Base-by-base conservation (phyloP, 2,329 filamentous ascomycete genomes). In the Sporothrix curviconia region DNA sequence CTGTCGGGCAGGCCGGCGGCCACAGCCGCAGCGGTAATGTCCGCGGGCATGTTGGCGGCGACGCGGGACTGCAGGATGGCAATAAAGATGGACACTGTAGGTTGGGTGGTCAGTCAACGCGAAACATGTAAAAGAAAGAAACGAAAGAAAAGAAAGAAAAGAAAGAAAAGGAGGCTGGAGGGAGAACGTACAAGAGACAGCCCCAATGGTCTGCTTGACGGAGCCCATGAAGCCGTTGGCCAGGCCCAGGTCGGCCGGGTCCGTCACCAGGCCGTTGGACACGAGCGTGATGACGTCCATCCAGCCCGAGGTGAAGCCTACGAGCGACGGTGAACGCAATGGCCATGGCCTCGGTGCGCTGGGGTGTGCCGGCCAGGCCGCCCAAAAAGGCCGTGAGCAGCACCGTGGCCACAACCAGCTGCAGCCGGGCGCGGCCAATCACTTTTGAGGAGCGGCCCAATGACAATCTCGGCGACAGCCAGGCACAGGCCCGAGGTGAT, bases 221-320 rank as follows among this genome's bases (percentile, higher is more conserved):
- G 59, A 58, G 19, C 56, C 59, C 4, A 59, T 32, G 19, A 61
- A 61, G 9, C 56, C 59, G 30, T 56, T 61, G 53, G 56, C 59
- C 11, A 61, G 34, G 4, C 58, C 58, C 1, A 61, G 47, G 25
- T 61, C 59, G 11, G 43, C 53, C 8, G 59, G 59, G 11, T 49
- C 43, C n/a, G 53, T 57, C 25, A 60, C 54, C 1, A 60, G 55
- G 8, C 59, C 59, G 46, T 58, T 58, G 51, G 53, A 56, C 7
- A 60, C 59, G 22, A 34, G 22, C 2, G 36, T 37, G 42, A 59
- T 24, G 7, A 58, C 22, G 11, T 60, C 59, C 9, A 60, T 34
- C 56, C 56, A 58, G 24, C 59, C 59, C 6, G 53, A 55, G 12
- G 53, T 56, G 42, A 58, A 50, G n/a, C 51, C 56, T 3, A 53